Conservation (phyloP, 345 rosid genomes). For the Hibiscus syriacus region DNA sequence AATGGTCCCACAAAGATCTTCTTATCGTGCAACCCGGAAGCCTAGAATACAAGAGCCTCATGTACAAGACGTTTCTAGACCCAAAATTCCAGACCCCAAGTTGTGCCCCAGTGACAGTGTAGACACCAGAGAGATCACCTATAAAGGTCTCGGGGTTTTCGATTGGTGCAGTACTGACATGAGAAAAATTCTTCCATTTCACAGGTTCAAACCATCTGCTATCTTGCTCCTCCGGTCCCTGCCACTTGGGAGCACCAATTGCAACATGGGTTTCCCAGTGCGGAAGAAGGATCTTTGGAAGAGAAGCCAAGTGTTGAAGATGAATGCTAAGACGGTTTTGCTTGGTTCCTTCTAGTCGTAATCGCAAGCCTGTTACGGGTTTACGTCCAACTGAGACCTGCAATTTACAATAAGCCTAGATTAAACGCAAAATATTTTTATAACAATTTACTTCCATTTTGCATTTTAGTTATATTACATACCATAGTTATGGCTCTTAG, state of each 20-base stretch:
- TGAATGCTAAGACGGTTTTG: slow-evolving; percentile 48
- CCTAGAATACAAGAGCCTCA: slow-evolving; percentile 63
- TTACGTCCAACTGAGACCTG: slow-evolving; percentile 70
- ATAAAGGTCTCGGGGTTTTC: slow-evolving; percentile 52
- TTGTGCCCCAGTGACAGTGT: slow-evolving; percentile 65
- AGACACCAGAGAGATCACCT: slow-evolving; percentile 47
- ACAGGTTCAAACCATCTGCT: slow-evolving; percentile 80
- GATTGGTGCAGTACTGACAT: slow-evolving; percentile 68
- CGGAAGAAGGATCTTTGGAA: slow-evolving; percentile 59
- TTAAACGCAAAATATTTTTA: slow-evolving; percentile 8
- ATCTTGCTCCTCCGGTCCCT: slow-evolving; percentile 81
- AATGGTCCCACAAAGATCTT: slow-evolving; percentile 68
- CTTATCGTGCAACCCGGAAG: slow-evolving; percentile 61
- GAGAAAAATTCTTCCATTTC: slow-evolving; percentile 77
- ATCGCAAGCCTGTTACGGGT: slow-evolving; percentile 62
- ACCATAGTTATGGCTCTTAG: not conserved
- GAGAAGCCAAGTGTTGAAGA: slow-evolving; percentile 54
- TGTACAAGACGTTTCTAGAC: slow-evolving; percentile 56
- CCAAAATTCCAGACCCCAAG: slow-evolving; percentile 85
- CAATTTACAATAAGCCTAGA: slow-evolving; percentile 8
- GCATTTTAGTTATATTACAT: not conserved
- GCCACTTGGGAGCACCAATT: slow-evolving; percentile 77
- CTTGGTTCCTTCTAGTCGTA: slow-evolving; percentile 52
- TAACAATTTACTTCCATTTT: not conserved
- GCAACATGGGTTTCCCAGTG: slow-evolving; percentile 60